Base-by-base conservation (phyloP, 2,329 filamentous ascomycete species). In the Penicillium sp. region DNA sequence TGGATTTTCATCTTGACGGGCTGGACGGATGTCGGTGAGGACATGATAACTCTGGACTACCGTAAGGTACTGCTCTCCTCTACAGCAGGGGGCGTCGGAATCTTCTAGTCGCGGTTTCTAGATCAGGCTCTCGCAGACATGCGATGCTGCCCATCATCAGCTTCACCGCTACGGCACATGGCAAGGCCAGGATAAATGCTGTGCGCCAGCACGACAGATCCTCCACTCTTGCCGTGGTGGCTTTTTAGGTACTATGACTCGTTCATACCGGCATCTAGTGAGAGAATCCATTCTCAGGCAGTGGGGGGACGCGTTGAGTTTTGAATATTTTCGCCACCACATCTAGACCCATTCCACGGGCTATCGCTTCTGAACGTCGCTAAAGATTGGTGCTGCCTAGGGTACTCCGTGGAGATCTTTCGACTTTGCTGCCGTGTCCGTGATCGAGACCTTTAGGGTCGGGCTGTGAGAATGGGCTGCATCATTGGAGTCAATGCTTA, bases 281-380 rank as follows among this genome's bases (percentile, higher is more conserved):
- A 19, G 48, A 4, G 30, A 33, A 33, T 33, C 30, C 30, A 37
- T 37, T 8, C 22, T 43, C 4, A 37, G 48, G 30, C 16, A 13
- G n/a, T 35, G 35, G 19, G 26, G 26, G 25, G 40, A 42, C 19
- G 46, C 42, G 16, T 53, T 57, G 46, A 14, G 25, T 57, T 53
- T 60, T 26, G 52, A 52, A 33, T 8, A 52, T 22, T 43, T 40
- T 28, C 33, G 38, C 45, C 35, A 43, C 16, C 7, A 28, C 22
- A 19, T 46, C 22, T 8, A 40, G 54, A 48, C 53, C 56, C 62
- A 62, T 67, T 69, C 64, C 68, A 62, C 59, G 65, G 62, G 60
- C 66, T 68, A 64, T 65, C 37, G 55, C 63, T 68, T 67, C 68
- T 64, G 26, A 52, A 59, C 67, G 65, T 69, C 65, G 67, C 67